Percentiles rank a stretch among this genome's conserved stretches.
phyloP scores from a whole-genome alignment of 495 filamentous ascomycete species.

The Viridothelium virens region DNA sequence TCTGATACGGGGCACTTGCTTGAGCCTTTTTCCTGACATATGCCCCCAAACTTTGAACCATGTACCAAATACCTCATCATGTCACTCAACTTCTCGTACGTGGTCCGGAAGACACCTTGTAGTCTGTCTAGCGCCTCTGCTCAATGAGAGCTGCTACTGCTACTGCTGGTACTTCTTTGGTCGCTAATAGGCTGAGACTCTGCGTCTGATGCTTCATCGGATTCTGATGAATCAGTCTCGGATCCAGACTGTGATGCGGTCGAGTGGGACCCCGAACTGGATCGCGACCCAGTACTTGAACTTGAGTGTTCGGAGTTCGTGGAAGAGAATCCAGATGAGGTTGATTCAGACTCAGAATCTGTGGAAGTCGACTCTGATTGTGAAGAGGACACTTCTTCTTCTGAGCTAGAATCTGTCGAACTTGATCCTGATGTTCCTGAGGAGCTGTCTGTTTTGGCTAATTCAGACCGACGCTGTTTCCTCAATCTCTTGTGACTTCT shows the following conservation, averaged over 20 bases:
- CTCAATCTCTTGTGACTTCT: neutral
- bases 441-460: neutral
- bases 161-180: conserved; percentile 14
- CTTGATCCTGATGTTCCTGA: neutral
- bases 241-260: neutral
- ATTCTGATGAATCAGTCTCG: neutral
- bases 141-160: conserved; percentile 12
- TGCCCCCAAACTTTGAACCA: too few species aligned
- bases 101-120: too few species aligned
- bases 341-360: conserved; percentile 8
- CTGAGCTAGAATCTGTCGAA: neutral
- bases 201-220: neutral
- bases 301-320: neutral
- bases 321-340: conserved; percentile 14
- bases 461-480: neutral
- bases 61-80: too few species aligned
- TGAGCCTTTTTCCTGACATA: too few species aligned
- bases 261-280: neutral
- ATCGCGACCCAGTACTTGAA: neutral
- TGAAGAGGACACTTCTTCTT: neutral
- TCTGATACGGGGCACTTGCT: too few species aligned
- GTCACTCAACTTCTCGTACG: too few species aligned
- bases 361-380: neutral
- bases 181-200: neutral
- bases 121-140: neutral